Evolutionary conservation across 106 monocot genomes (phyloP), one percentile per base, ranked within the genome.

Genomic region (Cymbidium sinense): DNA sequence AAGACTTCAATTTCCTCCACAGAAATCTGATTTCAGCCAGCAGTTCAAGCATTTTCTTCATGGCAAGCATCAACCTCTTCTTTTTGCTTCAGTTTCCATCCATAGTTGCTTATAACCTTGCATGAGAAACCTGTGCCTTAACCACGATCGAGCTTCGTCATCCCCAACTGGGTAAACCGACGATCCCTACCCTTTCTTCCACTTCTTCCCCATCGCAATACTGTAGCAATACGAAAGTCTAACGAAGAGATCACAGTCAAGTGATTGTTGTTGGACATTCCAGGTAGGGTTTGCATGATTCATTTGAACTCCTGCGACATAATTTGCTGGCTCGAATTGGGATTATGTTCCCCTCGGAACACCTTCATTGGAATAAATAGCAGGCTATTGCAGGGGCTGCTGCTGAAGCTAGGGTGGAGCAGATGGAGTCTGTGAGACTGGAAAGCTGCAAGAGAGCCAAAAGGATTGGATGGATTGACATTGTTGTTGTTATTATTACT

Each of bases 221-320:
- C 62, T 23, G 62, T 3, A 25, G n/a, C 25, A 64, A 52, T 19
- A 19, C 19, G n/a, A n/a, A n/a, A n/a, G n/a, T n/a, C n/a, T n/a
- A n/a, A n/a, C n/a, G n/a, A n/a, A n/a, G n/a, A n/a, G n/a, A 95
- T 92, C 83, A 71, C 82, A 92, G 77, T 13, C 67, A 70, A 44
- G 65, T 62, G 81, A 61, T 70, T 85, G 89, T 67, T 86, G 85
- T n/a, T 83, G 83, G 77, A 82, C 81, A 83, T 92, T 90, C 95
- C 90, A 90, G 23, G 70, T 18, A n/a, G 79, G 50, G 50, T 74
- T 85, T 64, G 80, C 18, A 43, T 77, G 75, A 70, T 83, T 87
- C 31, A 75, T 51, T 69, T 89, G 88, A 28, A 62, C 36, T 82
- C 83, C 84, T 19, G 85, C 83, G 70, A 23, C 21, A 75, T 82